Base-by-base conservation (phyloP, 2,329 filamentous ascomycete species). In the Curvularia hawaiiensis region DNA sequence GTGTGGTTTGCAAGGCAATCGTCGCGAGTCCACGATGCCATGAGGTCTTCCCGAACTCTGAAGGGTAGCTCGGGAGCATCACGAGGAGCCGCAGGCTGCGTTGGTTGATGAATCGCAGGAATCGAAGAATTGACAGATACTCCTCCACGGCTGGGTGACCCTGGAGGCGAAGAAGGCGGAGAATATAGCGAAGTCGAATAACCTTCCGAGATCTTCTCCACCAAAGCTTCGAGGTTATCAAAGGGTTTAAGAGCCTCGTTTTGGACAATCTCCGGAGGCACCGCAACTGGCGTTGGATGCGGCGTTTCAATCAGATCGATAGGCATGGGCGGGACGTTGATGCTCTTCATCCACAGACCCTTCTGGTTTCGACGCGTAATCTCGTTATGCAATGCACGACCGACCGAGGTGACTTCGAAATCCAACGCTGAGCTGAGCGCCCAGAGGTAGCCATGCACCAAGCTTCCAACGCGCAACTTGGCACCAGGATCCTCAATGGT, bases 371-470 rank as follows among this genome's bases (percentile, higher is more conserved):
- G 85, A 50, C 90, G 84, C 11, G 84, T 81, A 56, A 97, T 90
- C 73, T 97, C 93, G 56, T 85, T 87, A 53, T 89, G 84, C 33
- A 97, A 87, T 8, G 87, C 86, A 51, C 84, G 83, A 8, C 91
- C 92, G 18, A 90, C 83, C 0, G 83, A 80, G 0, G 89, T 88
- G 7, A 82, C 82, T 52, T 93, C 89, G 60, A 96, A 88, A 45
- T 90, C 85, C 61, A 97, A 93, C 54, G 86, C 88, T 57, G 93
- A 88, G 4, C 85, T 87, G 59, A 97, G 73, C 0, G 86, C 85
- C 89, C 90, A 94, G 57, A 97, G 87, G 75, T 97, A 97, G 9
- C 92, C 93, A 70, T 96, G 91, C 50, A 94, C 91, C 55, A 98
- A 79, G 70, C 90, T 92, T 30, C 90, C 92, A 43, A 96, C 81